Evolutionary conservation across 495 filamentous ascomycete species (phyloP), one percentile per base, ranked within the genome.

Genomic region (Podospora pseudocomata): DNA sequence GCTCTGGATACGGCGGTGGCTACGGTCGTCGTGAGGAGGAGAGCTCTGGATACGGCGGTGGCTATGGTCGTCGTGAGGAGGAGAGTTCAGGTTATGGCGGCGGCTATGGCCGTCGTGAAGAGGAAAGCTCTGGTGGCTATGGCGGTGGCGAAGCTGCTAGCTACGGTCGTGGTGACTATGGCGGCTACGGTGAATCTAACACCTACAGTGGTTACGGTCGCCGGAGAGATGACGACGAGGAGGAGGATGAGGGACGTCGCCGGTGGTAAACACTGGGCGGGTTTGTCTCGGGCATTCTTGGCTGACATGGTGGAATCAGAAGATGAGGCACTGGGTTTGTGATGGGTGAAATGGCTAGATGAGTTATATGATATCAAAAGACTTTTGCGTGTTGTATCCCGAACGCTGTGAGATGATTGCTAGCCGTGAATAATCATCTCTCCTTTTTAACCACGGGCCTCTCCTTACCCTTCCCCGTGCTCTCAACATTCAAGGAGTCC

Each of bases 41-140:
- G 62, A 59, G 54, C 54, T 56, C 54, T 13, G 62, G 65, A 32
- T 64, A 58, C 7, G 66, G 64, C 27, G 61, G 62, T 30, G 56
- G 67, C 32, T 70, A 70, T 65, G 69, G 69, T 44, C 39, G 70
- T 6, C 60, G 63, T 16, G 54, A 56, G 54, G 19, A 13, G 15
- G 15, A 18, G 15, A 13, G 54, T 18, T 20, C 23, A 20, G 57
- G 65, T 3, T 63, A 66, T 59, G 7, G 60, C 28, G 64, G 62
- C 28, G 23, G 39, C 20, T 23, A 66, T 27, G 60, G 53, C 59
- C 57, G 68, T 20, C 49, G 32, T 15, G 63, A 53, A 2, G 49
- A 26, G 30, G 32, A 44, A 60, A 28, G 56, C 27, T 32, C 30
- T 60, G 55, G 55, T 26, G 55, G 55, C 23, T 58, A 58, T 20